Evolutionary conservation across 495 filamentous ascomycete genomes (phyloP).

Genomic region (Bryoglossum gracile): DNA sequence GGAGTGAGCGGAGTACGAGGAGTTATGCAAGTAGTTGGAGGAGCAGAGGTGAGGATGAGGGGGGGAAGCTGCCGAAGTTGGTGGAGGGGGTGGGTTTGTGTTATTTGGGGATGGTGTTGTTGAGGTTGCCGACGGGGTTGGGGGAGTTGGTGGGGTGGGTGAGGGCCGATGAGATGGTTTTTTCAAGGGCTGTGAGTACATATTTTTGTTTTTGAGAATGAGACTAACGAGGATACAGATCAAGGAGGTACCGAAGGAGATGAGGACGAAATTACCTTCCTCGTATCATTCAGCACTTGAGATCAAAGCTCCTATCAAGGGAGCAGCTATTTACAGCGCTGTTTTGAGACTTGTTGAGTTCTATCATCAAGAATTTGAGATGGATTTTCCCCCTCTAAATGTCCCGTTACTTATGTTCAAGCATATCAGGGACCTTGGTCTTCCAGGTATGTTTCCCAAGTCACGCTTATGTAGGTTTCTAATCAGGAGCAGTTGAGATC

Average conservation of each 20-base stretch:
- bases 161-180: constrained; percentile 28
- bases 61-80: constrained; percentile 44
- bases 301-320: constrained; percentile 40
- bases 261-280: constrained; percentile 55
- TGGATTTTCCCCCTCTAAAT: constrained; percentile 69
- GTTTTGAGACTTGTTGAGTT: constrained; percentile 54
- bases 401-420: constrained; percentile 55
- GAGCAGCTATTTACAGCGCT: constrained; percentile 54
- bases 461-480: not conserved
- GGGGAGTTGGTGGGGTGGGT: constrained; percentile 54
- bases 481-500: constrained; percentile 48
- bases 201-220: not conserved
- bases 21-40: too few relatives aligned
- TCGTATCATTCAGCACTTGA: constrained; percentile 52
- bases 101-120: constrained; percentile 57
- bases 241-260: constrained; percentile 52
- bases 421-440: constrained; percentile 62
- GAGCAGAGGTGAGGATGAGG: constrained; percentile 15
- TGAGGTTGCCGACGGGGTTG: constrained; percentile 56
- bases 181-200: constrained; percentile 31
- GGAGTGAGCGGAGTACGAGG: too few relatives aligned
- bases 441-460: constrained; percentile 57
- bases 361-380: constrained; percentile 57
- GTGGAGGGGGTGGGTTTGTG: constrained; percentile 58
- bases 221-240: constrained; percentile 12